Evolutionary conservation across 2,329 filamentous ascomycete genomes (phyloP), one percentile per base, ranked within the genome.

Genomic region (Colletotrichum euphorbiae): DNA sequence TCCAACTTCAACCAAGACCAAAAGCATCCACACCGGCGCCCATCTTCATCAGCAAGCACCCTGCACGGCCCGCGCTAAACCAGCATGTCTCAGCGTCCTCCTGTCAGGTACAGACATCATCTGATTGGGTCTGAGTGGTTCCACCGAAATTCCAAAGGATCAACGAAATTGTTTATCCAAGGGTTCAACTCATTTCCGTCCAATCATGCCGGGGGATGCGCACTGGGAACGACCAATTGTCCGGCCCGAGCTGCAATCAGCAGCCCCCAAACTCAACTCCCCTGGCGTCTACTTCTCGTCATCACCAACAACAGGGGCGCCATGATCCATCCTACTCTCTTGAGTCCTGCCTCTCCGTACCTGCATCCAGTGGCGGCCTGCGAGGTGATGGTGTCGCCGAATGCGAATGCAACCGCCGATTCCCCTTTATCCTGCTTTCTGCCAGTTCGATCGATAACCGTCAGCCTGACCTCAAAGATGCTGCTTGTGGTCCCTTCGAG

Each of bases 41-140:
- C 67, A 69, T 67, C 67, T 57, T 66, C 67, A 62, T 67, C 63
- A 69, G 56, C 51, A 56, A 69, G 56, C 51, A 56, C 56, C 50
- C 19, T 52, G 62, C 63, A 57, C 62, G 51, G 50, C 11, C 50
- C 3, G n/a, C 50, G 50, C 51, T 67, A 69, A 61, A 6, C 61
- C 51, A 56, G 65, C 61, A 54, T 21, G 31, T 38, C 51, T 31
- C 62, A 36, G 40, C 28, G 33, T 42, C 56, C 62, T 9, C 8
- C 50, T 62, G 55, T 62, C 67, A 69, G 67, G 67, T 61, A 67
- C 67, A 43, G 33, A 33, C 19, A 13, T 9, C 11, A 15, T 21
- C 62, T 62, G 46, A 50, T 69, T 69, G 67, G 67, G 15, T 9
- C 5, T 6, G 4, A 6, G 8, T 7, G 19, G n/a, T n/a, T 52